Conservation (phyloP, 2,329 filamentous ascomycete species). For the Sporothrix brunneoviolacea region DNA sequence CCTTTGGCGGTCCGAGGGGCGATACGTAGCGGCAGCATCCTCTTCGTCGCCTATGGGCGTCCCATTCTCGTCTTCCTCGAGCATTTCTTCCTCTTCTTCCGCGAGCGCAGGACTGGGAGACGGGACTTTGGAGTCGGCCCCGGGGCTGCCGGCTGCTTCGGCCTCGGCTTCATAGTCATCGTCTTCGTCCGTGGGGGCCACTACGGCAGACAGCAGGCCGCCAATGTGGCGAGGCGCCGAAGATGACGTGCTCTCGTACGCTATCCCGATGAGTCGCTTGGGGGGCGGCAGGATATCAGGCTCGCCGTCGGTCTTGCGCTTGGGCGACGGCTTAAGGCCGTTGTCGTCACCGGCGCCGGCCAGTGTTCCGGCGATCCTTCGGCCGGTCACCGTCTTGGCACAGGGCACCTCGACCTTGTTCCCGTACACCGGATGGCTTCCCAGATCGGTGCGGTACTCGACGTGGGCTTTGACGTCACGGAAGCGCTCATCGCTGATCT, state of each 20-base stretch:
- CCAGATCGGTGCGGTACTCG: slow-evolving; percentile 16
- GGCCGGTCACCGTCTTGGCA: slow-evolving; percentile 20
- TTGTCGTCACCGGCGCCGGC: not conserved
- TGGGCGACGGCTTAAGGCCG: slow-evolving; percentile 24
- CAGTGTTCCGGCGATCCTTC: not conserved
- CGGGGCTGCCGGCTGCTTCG: slow-evolving; percentile 13
- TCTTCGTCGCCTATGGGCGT: slow-evolving; percentile 15
- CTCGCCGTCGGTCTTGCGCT: slow-evolving; percentile 46
- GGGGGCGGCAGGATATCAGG: slow-evolving; percentile 42
- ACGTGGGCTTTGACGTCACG: slow-evolving; percentile 19
- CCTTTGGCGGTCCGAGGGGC: slow-evolving; percentile 15
- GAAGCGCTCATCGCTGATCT: slow-evolving; percentile 17
- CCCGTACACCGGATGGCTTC: slow-evolving; percentile 23
- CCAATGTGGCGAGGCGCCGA: slow-evolving; percentile 35
- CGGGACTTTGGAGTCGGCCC: slow-evolving; percentile 15
- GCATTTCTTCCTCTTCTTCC: slow-evolving; percentile 14
- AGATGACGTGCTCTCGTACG: too few relatives aligned
- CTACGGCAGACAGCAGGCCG: slow-evolving; percentile 30
- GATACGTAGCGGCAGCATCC: slow-evolving; percentile 20
- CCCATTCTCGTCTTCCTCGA: slow-evolving; percentile 12
- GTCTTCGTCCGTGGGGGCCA: slow-evolving; percentile 19
- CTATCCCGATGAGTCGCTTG: slow-evolving; percentile 38
- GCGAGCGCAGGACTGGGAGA: slow-evolving; percentile 13
- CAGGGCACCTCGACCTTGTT: slow-evolving; percentile 28
- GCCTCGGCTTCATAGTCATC: too few relatives aligned